A percentile compares a stretch with the other conserved stretches of the same genome.
These are phyloP conservation scores for Populus hybrid DNA, from an alignment of 441 rosid genomes.

Conservation along the genomic window DNA sequence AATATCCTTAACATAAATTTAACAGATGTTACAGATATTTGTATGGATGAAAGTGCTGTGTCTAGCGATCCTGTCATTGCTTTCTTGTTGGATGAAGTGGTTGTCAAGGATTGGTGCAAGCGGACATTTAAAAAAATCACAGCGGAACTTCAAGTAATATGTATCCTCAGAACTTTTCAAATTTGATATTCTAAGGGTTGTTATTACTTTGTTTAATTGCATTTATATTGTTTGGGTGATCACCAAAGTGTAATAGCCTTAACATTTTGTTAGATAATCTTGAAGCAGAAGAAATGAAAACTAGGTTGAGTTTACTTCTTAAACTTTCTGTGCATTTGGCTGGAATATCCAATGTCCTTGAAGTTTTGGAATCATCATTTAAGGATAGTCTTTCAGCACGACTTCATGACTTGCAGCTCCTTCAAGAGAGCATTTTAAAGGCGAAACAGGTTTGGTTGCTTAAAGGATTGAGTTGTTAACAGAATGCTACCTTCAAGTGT, in stretches of 20 bases:
- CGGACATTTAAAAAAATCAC: conserved; percentile 56
- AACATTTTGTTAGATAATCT: conserved; percentile 59
- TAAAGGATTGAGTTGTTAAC: neutral
- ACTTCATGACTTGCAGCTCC: conserved; percentile 70
- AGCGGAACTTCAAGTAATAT: conserved; percentile 61
- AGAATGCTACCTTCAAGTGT: neutral
- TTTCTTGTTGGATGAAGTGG: conserved; percentile 97
- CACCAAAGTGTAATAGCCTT: conserved; percentile 29
- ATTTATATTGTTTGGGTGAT: neutral
- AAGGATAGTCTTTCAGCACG: conserved; percentile 67
- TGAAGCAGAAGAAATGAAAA: conserved; percentile 55
- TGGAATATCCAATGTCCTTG: conserved; percentile 69
- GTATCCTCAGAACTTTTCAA: conserved; percentile 58
- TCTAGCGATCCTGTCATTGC: conserved; percentile 92
- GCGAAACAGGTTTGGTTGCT: conserved; percentile 75
- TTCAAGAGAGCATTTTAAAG: conserved; percentile 71
- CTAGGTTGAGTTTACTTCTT: conserved; percentile 45
- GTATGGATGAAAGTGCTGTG: conserved; percentile 97
- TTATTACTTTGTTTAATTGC: conserved; percentile 6
- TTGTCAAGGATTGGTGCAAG: conserved; percentile 97
- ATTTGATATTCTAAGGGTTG: neutral
- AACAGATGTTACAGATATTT: conserved; percentile 86
- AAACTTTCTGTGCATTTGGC: conserved; percentile 57
- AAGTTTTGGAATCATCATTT: conserved; percentile 76
- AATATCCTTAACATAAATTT: conserved; percentile 46